Evolutionary conservation across 176 grass and related monocot species (phyloP), one percentile per base, ranked within the genome.

Genomic region (Themeda triandra): DNA sequence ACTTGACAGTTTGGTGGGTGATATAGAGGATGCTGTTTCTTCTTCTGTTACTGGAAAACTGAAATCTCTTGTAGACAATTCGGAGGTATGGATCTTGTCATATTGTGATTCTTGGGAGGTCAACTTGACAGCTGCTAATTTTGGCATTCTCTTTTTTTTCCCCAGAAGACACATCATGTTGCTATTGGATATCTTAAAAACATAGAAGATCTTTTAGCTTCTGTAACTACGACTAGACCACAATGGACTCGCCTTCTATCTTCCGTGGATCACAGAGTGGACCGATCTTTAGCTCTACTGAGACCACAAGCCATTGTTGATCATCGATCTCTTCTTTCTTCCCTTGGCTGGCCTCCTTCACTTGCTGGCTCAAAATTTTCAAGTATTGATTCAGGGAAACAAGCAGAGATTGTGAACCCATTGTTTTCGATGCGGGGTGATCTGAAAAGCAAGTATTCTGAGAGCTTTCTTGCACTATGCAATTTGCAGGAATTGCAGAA

Each of bases 271-370:
- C 85, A 96, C 64, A 87, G 96, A 88, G 91, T 96, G 75, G 91
- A 99, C 66, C 75, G 96, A 73, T 90, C 96, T 90, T 91, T 96
- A 89, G 93, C 93, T 86, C 28, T 94, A 82, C 63, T 99, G 85
- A 87, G 96, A 84, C 93, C 93, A 23, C 96, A 99, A 73, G 86
- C 93, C 64, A 94, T 99, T 91, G 90, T 94, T 82, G 93, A 99
- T 70, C 93, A 99, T 92, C 86, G 82, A 80, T 72, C 84, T 85
- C 86, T 96, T 75, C 77, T 99, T 40, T 79, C 84, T 45, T 96
- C 93, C 83, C 86, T 99, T 86, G 87, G 93, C 31, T 96, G 96
- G 91, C 93, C 93, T 36, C 96, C 91, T 87, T 81, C 91, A 73
- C 81, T 96, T 66, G 29, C 83, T 68, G 88, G 84, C 68, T 68